phyloP scores from a whole-genome alignment of 2,329 filamentous ascomycete species.

The Grosmannia huntii region DNA sequence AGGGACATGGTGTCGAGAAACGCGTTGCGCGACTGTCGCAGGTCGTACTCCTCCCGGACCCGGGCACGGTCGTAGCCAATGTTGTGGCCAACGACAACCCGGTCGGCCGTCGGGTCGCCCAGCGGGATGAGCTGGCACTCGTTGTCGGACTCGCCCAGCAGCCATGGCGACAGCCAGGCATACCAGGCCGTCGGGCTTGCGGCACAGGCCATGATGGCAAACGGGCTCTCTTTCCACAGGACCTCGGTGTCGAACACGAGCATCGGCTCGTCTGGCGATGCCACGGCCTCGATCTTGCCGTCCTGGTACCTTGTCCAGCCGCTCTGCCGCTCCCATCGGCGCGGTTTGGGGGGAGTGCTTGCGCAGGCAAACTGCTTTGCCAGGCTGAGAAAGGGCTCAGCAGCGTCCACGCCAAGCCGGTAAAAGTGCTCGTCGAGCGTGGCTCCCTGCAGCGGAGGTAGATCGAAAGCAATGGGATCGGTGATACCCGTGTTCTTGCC shows the following conservation, averaged over 20 bases:
- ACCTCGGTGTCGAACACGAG: constrained; percentile 94
- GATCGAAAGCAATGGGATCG: constrained; percentile 69
- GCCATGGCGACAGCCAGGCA: constrained; percentile 91
- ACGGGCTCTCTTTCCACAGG: constrained; percentile 85
- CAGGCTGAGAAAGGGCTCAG: constrained; percentile 66
- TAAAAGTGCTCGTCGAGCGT: constrained; percentile 91
- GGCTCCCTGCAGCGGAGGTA: constrained; percentile 65
- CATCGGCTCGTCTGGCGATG: constrained; percentile 66
- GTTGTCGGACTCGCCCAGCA: constrained; percentile 67
- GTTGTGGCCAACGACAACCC: constrained; percentile 87
- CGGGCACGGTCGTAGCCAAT: constrained; percentile 88
- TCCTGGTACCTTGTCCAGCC: constrained; percentile 93
- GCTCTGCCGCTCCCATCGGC: constrained; percentile 63
- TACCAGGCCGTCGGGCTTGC: constrained; percentile 88
- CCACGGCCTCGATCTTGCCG: constrained; percentile 56
- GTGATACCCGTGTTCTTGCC: constrained; percentile 77
- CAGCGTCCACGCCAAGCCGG: constrained; percentile 72
- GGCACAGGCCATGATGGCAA: constrained; percentile 94
- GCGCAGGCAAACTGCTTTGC: constrained; percentile 62
- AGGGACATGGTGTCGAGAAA: constrained; percentile 98
- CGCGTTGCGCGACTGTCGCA: constrained; percentile 69
- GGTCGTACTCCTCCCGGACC: constrained; percentile 75
- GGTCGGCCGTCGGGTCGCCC: constrained; percentile 58
- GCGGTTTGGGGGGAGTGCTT: constrained; percentile 44
- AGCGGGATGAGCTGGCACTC: constrained; percentile 72